A percentile compares a stretch with the other conserved stretches of the same genome.
These are phyloP conservation scores for Diaporthe vaccinii DNA, from an alignment of 2,329 filamentous ascomycete species.

Conservation along the genomic window DNA sequence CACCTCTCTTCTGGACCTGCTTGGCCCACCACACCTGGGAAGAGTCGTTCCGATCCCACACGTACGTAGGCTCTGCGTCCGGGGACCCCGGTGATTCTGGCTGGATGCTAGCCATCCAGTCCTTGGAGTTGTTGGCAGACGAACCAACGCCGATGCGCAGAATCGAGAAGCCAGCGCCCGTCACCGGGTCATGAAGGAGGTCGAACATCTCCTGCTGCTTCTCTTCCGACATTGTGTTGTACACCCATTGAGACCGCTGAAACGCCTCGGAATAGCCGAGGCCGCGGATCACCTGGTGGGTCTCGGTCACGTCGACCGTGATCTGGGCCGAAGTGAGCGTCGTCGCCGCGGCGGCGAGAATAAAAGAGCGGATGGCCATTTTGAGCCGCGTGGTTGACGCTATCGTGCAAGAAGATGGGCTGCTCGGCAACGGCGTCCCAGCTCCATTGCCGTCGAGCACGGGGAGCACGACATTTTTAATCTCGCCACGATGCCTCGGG, in stretches of 20 bases:
- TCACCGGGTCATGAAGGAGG: conserved; percentile 51
- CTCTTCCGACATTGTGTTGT: conserved; percentile 45
- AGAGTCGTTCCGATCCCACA: conserved; percentile 40
- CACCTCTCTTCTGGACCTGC: conserved; percentile 34
- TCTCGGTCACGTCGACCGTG: conserved; percentile 19
- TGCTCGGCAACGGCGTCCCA: background rate
- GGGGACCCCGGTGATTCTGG: conserved; percentile 34
- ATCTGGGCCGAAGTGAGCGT: conserved; percentile 26
- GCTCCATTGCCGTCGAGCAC: background rate
- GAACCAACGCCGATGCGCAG: conserved; percentile 54
- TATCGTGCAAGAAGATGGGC: background rate
- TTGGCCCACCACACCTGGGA: conserved; percentile 38
- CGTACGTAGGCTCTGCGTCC: conserved; percentile 30
- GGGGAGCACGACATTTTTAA: conserved; percentile 24
- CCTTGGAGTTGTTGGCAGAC: conserved; percentile 48
- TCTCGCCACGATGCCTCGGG: background rate
- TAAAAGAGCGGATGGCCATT: conserved; percentile 22
- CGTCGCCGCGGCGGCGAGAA: conserved; percentile 18
- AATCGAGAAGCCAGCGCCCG: conserved; percentile 53
- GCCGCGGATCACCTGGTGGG: conserved; percentile 32
- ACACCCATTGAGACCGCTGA: conserved; percentile 32
- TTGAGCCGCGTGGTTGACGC: background rate
- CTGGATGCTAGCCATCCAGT: conserved; percentile 43
- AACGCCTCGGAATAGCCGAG: conserved; percentile 36
- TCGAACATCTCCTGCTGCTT: conserved; percentile 51